A percentile compares a stretch with the other conserved stretches of the same genome.
Evolutionary conservation across 805 yeast species (phyloP).

Genomic region (Candida ortonii): DNA sequence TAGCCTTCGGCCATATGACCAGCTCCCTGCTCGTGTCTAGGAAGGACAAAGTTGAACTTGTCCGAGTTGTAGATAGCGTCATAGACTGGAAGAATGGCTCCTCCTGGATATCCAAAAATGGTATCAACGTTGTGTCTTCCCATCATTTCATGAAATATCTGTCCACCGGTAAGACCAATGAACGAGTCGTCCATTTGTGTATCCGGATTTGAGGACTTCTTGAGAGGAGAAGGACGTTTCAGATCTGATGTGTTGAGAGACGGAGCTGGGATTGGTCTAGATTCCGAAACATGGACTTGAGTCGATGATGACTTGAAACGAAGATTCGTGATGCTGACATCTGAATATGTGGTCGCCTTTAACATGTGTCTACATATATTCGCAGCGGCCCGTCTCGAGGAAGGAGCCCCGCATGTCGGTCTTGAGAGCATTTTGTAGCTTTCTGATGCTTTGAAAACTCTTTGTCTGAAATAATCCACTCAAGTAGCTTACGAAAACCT

Average conservation of each 20-base stretch:
- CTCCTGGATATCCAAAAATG: constrained; percentile 97
- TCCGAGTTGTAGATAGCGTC: constrained; percentile 94
- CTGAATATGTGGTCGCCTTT: not conserved
- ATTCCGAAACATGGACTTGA: constrained; percentile 14
- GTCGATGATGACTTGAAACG: constrained; percentile 24
- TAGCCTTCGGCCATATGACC: constrained; percentile 99
- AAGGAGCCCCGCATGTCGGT: constrained; percentile 5
- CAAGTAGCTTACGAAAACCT: no score
- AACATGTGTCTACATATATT: not conserved
- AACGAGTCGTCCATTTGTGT: constrained; percentile 72
- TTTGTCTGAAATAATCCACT: no score
- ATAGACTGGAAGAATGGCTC: constrained; percentile 96
- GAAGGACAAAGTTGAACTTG: constrained; percentile 84
- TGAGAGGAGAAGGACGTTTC: constrained; percentile 21
- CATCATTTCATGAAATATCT: constrained; percentile 99
- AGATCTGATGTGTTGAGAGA: constrained; percentile 41
- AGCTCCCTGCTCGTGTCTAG: constrained; percentile 98
- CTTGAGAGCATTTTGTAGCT: constrained; percentile 8
- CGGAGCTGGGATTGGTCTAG: constrained; percentile 45
- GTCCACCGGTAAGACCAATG: constrained; percentile 97
- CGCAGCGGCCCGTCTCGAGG: constrained; percentile 8
- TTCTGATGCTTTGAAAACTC: no score
- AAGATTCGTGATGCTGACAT: no score
- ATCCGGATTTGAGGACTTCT: constrained; percentile 4
- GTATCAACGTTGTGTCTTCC: constrained; percentile 92